Percentiles rank a stretch among this genome's conserved stretches.
phyloP scores from a whole-genome alignment of 495 filamentous ascomycete genomes.

The Penicillium simplicissimum region DNA sequence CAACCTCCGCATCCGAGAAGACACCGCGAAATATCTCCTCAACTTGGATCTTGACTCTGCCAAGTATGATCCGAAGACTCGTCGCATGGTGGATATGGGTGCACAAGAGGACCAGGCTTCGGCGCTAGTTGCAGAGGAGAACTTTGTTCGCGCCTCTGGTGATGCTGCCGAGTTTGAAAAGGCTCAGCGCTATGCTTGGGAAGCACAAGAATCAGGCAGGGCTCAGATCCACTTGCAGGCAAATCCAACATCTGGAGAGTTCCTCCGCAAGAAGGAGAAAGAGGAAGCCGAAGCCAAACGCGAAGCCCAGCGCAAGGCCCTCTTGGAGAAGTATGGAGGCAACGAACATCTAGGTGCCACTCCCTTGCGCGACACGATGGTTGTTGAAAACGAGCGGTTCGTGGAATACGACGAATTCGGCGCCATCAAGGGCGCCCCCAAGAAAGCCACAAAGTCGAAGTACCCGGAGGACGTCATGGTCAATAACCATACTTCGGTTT shows the following conservation, averaged over 20 bases:
- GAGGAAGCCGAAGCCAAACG: conserved; percentile 70
- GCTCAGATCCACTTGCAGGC: conserved; percentile 88
- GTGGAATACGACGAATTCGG: conserved; percentile 94
- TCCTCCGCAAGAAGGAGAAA: conserved; percentile 73
- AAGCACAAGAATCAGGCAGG: conserved; percentile 78
- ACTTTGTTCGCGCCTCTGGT: conserved; percentile 85
- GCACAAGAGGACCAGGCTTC: conserved; percentile 81
- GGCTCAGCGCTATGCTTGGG: conserved; percentile 91
- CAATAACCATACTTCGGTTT: conserved; percentile 91
- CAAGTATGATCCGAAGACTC: conserved; percentile 97
- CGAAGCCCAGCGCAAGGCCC: conserved; percentile 63
- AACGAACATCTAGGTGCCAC: conserved; percentile 64
- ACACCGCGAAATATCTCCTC: conserved; percentile 96
- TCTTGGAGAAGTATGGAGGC: conserved; percentile 85
- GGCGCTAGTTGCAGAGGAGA: conserved; percentile 88
- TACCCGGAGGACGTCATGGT: conserved; percentile 83
- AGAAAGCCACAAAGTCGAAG: conserved; percentile 75
- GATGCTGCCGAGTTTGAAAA: conserved; percentile 94
- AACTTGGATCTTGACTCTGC: conserved; percentile 95
- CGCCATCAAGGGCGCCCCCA: conserved; percentile 82
- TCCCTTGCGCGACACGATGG: conserved; percentile 62
- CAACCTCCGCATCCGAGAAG: conserved; percentile 89
- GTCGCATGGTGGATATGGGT: conserved; percentile 88
- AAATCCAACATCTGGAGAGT: conserved; percentile 91
- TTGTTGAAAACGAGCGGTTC: conserved; percentile 82